Percentiles rank a stretch among this genome's conserved stretches.
Evolutionary conservation across 805 yeast genomes (phyloP).

Genomic region (Teunomyces atbi): DNA sequence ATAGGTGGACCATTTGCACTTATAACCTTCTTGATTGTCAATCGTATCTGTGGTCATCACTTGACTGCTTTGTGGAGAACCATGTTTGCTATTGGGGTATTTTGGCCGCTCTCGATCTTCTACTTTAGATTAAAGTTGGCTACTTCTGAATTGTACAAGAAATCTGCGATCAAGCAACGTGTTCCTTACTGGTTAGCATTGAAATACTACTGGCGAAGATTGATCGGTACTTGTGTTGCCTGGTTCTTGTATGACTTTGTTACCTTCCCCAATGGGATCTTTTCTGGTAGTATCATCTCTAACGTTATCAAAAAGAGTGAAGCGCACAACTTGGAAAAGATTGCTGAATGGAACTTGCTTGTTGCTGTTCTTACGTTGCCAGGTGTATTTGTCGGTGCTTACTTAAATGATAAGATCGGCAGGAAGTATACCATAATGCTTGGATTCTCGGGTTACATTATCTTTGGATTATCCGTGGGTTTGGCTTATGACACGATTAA

Average conservation of each 20-base stretch:
- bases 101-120: conserved; percentile 71
- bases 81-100: conserved; percentile 60
- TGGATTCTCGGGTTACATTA: conserved; percentile 69
- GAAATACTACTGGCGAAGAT: conserved; percentile 64
- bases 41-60: conserved; percentile 45
- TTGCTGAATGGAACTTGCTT: conserved; percentile 73
- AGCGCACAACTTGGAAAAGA: conserved; percentile 44
- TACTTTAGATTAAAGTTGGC: conserved; percentile 71
- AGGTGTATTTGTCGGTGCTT: conserved; percentile 71
- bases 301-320: conserved; percentile 39
- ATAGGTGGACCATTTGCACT: conserved; percentile 80
- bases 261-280: conserved; percentile 75
- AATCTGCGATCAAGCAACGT: conserved; percentile 55
- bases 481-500: conserved; percentile 55
- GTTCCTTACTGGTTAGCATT: conserved; percentile 57
- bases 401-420: conserved; percentile 60
- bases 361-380: conserved; percentile 67
- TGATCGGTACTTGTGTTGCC: conserved; percentile 68
- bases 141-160: conserved; percentile 60
- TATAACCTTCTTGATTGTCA: conserved; percentile 64
- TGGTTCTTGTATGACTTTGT: conserved; percentile 84
- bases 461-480: conserved; percentile 71
- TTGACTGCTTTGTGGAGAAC: conserved; percentile 64
- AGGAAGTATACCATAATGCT: conserved; percentile 67
- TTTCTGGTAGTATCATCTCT: conserved; percentile 56